These are phyloP conservation scores for Colletotrichum echinochloae DNA, from an alignment of 2,329 filamentous ascomycete genomes.

Conservation along the genomic window DNA sequence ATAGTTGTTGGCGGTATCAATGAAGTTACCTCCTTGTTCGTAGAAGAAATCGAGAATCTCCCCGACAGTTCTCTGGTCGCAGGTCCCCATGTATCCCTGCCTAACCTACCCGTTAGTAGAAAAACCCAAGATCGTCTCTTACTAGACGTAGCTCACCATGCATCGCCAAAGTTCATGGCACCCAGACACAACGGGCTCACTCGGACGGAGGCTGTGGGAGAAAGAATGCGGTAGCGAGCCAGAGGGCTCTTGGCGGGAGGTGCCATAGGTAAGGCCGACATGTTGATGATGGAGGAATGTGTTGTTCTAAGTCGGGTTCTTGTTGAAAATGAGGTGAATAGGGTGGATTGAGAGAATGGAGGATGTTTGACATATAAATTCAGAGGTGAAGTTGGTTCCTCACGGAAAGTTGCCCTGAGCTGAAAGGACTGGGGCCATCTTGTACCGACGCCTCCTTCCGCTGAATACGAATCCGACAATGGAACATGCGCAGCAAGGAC, in stretches of 20 bases:
- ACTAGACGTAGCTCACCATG: constrained; percentile 52
- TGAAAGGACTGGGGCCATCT: constrained; percentile 20
- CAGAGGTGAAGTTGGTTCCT: not conserved
- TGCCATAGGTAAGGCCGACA: constrained; percentile 52
- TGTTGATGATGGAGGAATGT: constrained; percentile 31
- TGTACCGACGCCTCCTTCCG: constrained; percentile 16
- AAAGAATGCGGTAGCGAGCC: constrained; percentile 73
- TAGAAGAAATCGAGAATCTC: constrained; percentile 75
- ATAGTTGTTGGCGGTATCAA: constrained; percentile 79
- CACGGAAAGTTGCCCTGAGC: not conserved
- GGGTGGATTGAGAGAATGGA: not conserved
- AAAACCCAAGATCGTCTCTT: not conserved
- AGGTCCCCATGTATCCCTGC: constrained; percentile 71
- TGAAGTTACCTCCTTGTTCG: constrained; percentile 75
- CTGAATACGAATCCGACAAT: not conserved
- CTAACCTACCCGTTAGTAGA: constrained; percentile 47
- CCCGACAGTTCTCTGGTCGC: constrained; percentile 71
- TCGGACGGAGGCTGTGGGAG: constrained; percentile 72
- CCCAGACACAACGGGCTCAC: constrained; percentile 77
- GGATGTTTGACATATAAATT: not conserved
- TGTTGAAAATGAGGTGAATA: not conserved
- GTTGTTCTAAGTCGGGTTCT: constrained; percentile 1
- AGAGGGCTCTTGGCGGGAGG: constrained; percentile 69
- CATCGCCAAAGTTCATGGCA: constrained; percentile 73
- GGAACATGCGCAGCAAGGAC: not conserved